phyloP scores from a whole-genome alignment of 441 rosid genomes.

The Brassica balearica region DNA sequence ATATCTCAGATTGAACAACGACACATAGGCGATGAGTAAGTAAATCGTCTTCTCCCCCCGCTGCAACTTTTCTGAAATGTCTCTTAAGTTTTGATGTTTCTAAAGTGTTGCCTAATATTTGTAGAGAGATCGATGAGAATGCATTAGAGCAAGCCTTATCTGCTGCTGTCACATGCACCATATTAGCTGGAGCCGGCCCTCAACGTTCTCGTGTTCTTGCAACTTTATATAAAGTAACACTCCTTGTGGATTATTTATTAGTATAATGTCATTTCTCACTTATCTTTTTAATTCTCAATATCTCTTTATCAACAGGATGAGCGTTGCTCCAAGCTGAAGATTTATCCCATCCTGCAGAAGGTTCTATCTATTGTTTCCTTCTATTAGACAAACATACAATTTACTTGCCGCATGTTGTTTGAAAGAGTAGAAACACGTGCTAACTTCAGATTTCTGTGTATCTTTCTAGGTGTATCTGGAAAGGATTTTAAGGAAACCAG shows the following conservation, averaged over 20 bases:
- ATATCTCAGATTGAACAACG: slow-evolving; percentile 98
- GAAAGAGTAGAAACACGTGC: slow-evolving; percentile 10
- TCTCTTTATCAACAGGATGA: slow-evolving; percentile 71
- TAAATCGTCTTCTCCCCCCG: slow-evolving; percentile 28
- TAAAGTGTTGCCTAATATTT: slow-evolving; percentile 2
- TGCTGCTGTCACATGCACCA: slow-evolving; percentile 98
- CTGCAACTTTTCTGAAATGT: not conserved
- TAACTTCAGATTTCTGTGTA: slow-evolving; percentile 15
- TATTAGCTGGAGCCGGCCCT: slow-evolving; percentile 99
- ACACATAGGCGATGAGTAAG: slow-evolving; percentile 95
- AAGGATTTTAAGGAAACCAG: slow-evolving; percentile 94
- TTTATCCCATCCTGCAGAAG: slow-evolving; percentile 95
- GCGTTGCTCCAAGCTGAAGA: slow-evolving; percentile 91
- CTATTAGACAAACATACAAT: slow-evolving; percentile 44
- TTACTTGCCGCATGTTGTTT: not conserved
- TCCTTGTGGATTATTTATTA: not conserved
- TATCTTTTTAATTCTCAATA: not conserved
- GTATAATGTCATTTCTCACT: slow-evolving; percentile 13
- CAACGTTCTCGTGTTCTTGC: slow-evolving; percentile 99
- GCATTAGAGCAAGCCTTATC: slow-evolving; percentile 91
- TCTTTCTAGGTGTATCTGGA: slow-evolving; percentile 86
- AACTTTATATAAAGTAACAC: slow-evolving; percentile 76
- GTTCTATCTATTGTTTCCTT: slow-evolving; percentile 48
- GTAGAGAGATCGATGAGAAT: slow-evolving; percentile 93
- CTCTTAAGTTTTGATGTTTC: slow-evolving; percentile 2